A percentile compares a stretch with the other conserved stretches of the same genome.
phyloP scores from a whole-genome alignment of 768 basidiomycete genomes.

The Rhizopogon rudus region DNA sequence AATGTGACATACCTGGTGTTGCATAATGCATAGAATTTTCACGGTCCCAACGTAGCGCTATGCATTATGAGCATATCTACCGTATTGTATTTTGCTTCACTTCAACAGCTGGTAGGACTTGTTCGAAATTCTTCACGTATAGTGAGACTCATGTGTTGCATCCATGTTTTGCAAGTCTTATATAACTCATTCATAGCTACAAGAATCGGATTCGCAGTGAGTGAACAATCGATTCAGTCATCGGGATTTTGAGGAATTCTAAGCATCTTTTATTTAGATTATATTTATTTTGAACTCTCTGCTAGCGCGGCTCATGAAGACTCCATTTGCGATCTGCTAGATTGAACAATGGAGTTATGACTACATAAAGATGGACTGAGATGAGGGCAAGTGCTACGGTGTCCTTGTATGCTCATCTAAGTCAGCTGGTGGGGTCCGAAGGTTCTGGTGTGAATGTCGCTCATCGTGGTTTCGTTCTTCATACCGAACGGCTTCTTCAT shows the following conservation, averaged over 20 bases:
- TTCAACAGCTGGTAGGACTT: too few species aligned
- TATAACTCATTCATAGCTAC: conserved; percentile 97
- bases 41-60: too few species aligned
- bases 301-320: conserved; percentile 95
- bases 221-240: conserved; percentile 16
- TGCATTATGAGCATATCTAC: too few species aligned
- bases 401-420: conserved; percentile 51
- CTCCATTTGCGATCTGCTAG: conserved; percentile 76
- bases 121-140: too few species aligned
- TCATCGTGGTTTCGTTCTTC: conserved; percentile 82
- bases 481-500: conserved; percentile 98
- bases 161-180: conserved; percentile 98
- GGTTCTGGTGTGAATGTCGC: conserved; percentile 80
- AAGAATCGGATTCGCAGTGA: conserved; percentile 88
- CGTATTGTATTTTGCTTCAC: too few species aligned
- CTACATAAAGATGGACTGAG: conserved; percentile 98
- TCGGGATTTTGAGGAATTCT: not conserved
- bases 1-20: too few species aligned
- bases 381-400: conserved; percentile 90
- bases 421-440: conserved; percentile 98
- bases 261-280: conserved; percentile 45
- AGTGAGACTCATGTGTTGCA: conserved; percentile 38
- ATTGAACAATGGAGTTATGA: conserved; percentile 93
- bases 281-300: conserved; percentile 96
- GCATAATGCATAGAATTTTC: too few species aligned